Conservation (phyloP, 75 land plant species). For the Chamaecyparis obtusa region DNA sequence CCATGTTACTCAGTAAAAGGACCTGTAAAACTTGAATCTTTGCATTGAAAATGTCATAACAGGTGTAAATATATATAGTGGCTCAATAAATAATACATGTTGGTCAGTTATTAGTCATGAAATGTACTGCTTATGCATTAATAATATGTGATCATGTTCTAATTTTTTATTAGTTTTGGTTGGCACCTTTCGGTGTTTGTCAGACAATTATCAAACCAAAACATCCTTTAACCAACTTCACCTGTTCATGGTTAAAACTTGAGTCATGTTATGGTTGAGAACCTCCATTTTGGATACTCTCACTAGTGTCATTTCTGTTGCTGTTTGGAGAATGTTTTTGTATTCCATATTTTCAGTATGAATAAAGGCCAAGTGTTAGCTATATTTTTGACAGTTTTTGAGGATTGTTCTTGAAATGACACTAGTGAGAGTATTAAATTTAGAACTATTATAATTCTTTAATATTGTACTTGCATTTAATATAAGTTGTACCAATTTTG, state of each 20-base stretch:
- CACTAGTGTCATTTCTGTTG: neutral
- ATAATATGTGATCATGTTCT: neutral
- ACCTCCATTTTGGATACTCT: neutral
- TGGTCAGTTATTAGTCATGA: neutral
- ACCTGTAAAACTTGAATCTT: neutral
- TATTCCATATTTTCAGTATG: too few relatives aligned
- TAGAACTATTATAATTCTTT: too few relatives aligned
- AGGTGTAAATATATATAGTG: neutral
- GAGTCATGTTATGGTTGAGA: neutral
- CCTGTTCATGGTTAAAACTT: neutral
- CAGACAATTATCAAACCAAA: neutral
- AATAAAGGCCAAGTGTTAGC: neutral
- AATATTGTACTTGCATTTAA: too few relatives aligned
- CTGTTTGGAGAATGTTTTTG: neutral
- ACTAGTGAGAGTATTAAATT: too few relatives aligned
- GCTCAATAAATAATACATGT: neutral
- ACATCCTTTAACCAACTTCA: too few relatives aligned
- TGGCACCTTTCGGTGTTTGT: neutral
- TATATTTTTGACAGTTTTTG: neutral
- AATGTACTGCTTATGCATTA: neutral
- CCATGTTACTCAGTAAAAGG: neutral
- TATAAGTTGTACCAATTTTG: too few relatives aligned
- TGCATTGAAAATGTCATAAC: neutral
- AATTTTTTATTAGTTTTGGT: neutral
- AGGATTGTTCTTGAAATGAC: neutral